Evolutionary conservation across 1,284 basidiomycete species (phyloP).

Genomic region (Chalciporus sp.): DNA sequence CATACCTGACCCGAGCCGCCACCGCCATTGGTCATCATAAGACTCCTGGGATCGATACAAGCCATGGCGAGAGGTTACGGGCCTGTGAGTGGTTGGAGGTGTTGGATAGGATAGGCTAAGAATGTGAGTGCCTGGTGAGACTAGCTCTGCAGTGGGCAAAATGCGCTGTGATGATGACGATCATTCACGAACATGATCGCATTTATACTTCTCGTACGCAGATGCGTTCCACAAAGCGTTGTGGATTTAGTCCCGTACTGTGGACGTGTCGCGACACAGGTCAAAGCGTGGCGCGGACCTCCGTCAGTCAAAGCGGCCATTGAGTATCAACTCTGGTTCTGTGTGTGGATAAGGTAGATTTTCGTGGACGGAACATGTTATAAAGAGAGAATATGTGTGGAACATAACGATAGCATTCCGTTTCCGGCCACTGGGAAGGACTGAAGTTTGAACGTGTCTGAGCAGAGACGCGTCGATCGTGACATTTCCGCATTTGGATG

Average conservation of each 20-base stretch:
- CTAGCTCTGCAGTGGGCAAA: background rate
- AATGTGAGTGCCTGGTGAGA: background rate
- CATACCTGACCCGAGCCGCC: conserved; percentile 14
- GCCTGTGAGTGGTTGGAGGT: background rate
- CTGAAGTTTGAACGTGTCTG: too few species aligned
- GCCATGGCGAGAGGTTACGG: conserved; percentile 2
- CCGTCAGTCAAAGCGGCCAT: conserved; percentile 8
- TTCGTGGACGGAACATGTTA: background rate
- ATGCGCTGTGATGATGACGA: background rate
- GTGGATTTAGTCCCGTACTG: background rate
- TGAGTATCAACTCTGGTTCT: background rate
- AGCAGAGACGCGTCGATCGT: background rate
- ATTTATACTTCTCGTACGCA: conserved; percentile 19
- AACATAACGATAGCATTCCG: conserved; percentile 1
- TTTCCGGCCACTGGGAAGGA: background rate
- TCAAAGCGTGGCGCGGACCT: conserved; percentile 17
- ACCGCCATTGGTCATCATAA: background rate
- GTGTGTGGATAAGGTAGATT: too few species aligned
- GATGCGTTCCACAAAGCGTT: background rate
- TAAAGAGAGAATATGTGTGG: conserved; percentile 16
- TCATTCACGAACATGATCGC: background rate
- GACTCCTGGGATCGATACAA: conserved; percentile 3
- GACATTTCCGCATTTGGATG: background rate
- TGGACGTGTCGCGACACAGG: conserved; percentile 4
- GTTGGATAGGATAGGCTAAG: background rate